phyloP scores from a whole-genome alignment of 371 early-diverging fungal species.

The Dichotomocladium elegans region DNA sequence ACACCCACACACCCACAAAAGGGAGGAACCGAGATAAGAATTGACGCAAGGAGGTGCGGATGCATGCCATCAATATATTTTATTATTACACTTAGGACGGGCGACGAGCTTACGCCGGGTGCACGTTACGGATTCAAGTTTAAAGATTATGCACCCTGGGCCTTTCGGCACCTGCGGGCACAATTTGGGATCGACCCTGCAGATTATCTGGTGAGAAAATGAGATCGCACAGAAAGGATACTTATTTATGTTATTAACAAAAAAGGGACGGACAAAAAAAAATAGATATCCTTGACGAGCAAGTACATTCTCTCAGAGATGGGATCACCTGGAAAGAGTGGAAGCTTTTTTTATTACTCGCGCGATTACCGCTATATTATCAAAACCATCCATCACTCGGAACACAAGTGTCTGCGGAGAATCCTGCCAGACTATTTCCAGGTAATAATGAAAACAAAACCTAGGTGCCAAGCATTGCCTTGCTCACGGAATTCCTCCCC shows the following conservation, averaged over 20 bases:
- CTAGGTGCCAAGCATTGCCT: constrained; percentile 51
- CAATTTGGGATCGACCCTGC: constrained; percentile 87
- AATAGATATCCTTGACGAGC: constrained; percentile 83
- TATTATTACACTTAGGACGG: constrained; percentile 51
- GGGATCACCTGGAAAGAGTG: constrained; percentile 93
- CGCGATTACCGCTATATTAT: constrained; percentile 97
- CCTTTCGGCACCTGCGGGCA: constrained; percentile 85
- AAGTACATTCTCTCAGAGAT: constrained; percentile 95
- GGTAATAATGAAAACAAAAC: constrained; percentile 74
- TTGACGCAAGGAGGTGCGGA: constrained; percentile 85
- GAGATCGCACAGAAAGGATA: no score
- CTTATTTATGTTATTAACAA: constrained; percentile 65
- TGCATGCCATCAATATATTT: constrained; percentile 69
- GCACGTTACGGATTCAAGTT: constrained; percentile 96
- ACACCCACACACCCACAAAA: no score
- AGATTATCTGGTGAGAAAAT: constrained; percentile 71
- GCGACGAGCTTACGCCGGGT: constrained; percentile 89
- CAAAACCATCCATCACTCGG: constrained; percentile 93
- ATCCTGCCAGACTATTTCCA: constrained; percentile 84
- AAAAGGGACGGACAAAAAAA: constrained; percentile 89
- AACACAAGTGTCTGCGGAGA: constrained; percentile 88
- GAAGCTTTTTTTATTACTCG: constrained; percentile 96
- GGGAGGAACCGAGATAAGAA: no score
- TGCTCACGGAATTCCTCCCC: no score
- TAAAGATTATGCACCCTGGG: constrained; percentile 97